Conservation (phyloP, 495 filamentous ascomycete species). For the Penicillium desertorum region DNA sequence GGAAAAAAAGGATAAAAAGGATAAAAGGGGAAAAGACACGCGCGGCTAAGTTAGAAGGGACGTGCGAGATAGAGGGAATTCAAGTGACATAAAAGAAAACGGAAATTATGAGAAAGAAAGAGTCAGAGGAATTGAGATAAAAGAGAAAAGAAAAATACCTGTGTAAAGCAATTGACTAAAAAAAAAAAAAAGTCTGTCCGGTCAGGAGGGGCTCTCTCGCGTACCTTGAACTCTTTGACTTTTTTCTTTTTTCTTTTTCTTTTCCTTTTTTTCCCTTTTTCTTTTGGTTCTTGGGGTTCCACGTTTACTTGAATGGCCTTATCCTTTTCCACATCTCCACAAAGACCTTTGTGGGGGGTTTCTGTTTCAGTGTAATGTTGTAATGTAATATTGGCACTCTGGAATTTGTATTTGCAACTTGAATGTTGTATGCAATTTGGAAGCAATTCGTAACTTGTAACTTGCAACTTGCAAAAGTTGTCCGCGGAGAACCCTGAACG, state of each 20-base stretch:
- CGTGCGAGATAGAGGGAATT: slow-evolving; percentile 30
- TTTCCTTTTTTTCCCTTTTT: slow-evolving; percentile 19
- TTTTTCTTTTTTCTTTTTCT: slow-evolving; percentile 22
- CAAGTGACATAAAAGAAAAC: slow-evolving; percentile 50
- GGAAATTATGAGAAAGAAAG: slow-evolving; percentile 38
- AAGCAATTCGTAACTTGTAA: too few species aligned
- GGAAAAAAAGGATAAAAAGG: slow-evolving; percentile 6
- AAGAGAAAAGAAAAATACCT: slow-evolving; percentile 35
- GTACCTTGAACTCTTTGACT: slow-evolving; percentile 11
- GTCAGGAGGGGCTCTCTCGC: slow-evolving; percentile 21
- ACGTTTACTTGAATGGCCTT: slow-evolving; percentile 13
- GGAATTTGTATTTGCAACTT: too few species aligned
- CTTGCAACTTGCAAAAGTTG: not conserved
- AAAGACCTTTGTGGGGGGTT: not conserved
- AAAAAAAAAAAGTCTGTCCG: slow-evolving; percentile 25
- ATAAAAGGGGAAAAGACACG: slow-evolving; percentile 26
- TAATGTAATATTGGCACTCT: too few species aligned
- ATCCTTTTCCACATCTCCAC: slow-evolving; percentile 1
- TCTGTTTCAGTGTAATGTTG: too few species aligned
- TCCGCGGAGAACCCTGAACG: slow-evolving; percentile 13
- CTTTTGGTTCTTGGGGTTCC: slow-evolving; percentile 1
- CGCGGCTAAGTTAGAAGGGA: slow-evolving; percentile 47
- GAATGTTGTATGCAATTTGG: too few species aligned
- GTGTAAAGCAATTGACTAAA: slow-evolving; percentile 48
- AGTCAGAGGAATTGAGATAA: slow-evolving; percentile 34